phyloP scores from a whole-genome alignment of 2,329 filamentous ascomycete species.

The Xylariaceae sp. region DNA sequence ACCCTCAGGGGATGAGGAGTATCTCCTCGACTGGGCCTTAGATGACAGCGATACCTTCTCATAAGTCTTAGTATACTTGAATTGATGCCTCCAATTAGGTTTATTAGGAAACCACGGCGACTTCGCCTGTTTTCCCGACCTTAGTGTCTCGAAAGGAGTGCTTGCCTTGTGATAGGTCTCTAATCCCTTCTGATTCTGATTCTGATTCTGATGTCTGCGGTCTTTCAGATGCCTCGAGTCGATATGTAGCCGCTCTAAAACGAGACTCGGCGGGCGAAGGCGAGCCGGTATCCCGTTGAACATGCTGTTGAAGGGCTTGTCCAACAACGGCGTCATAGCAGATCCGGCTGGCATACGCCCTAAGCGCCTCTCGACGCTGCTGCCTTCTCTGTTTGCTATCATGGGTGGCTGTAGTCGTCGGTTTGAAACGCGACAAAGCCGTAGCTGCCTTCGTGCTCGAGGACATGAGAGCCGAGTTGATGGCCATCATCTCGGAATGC shows the following conservation, averaged over 20 bases:
- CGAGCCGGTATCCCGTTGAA: slow-evolving; percentile 32
- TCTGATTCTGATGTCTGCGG: slow-evolving; percentile 27
- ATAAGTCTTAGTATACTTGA: slow-evolving; percentile 15
- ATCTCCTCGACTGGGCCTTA: too few relatives aligned
- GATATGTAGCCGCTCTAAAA: slow-evolving; percentile 45
- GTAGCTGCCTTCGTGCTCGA: slow-evolving; percentile 40
- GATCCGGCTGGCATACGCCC: slow-evolving; percentile 42
- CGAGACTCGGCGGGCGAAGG: slow-evolving; percentile 40
- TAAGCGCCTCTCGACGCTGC: slow-evolving; percentile 39
- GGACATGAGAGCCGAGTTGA: slow-evolving; percentile 45
- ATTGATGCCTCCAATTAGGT: too few relatives aligned
- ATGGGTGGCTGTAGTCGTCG: slow-evolving; percentile 21
- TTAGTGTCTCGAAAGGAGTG: too few relatives aligned
- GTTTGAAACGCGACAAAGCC: slow-evolving; percentile 44
- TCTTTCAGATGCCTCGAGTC: slow-evolving; percentile 28
- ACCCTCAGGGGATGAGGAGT: too few relatives aligned
- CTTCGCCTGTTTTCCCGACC: too few relatives aligned
- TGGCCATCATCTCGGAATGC: slow-evolving; percentile 55
- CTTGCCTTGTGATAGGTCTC: too few relatives aligned
- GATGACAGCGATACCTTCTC: slow-evolving; percentile 15
- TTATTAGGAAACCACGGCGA: too few relatives aligned
- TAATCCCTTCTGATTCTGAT: slow-evolving; percentile 8
- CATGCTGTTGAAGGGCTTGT: slow-evolving; percentile 24
- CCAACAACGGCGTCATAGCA: slow-evolving; percentile 35
- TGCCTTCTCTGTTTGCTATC: slow-evolving; percentile 44